A percentile compares a stretch with the other conserved stretches of the same genome.
phyloP scores from a whole-genome alignment of 352 stramenopile genomes.

The Pythium biforme region DNA sequence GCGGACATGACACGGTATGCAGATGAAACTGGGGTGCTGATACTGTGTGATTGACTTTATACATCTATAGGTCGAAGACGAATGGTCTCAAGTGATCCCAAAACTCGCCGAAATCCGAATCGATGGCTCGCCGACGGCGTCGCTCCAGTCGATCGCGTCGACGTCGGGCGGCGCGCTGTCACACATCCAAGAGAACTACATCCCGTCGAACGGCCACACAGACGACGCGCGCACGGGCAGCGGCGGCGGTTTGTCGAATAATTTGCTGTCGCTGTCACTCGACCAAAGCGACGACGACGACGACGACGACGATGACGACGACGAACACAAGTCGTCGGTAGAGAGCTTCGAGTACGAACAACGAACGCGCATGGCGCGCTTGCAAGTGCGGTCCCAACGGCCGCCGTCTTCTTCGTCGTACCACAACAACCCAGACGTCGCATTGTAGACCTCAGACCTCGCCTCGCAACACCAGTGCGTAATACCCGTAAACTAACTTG shows the following conservation, averaged over 20 bases:
- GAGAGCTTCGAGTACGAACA: conserved; percentile 19
- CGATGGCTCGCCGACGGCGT: conserved; percentile 40
- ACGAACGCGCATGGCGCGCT: conserved; percentile 14
- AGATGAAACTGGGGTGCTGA: too few relatives aligned
- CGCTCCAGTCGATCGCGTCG: conserved; percentile 36
- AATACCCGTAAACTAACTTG: conserved; percentile 15
- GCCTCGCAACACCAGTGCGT: not conserved
- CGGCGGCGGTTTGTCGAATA: conserved; percentile 41
- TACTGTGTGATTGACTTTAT: too few relatives aligned
- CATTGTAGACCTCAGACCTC: conserved; percentile 34
- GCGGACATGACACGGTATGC: too few relatives aligned
- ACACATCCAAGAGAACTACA: conserved; percentile 78
- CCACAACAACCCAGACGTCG: conserved; percentile 35
- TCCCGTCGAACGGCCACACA: conserved; percentile 39
- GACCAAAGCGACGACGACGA: conserved; percentile 13
- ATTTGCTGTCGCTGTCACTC: conserved; percentile 57
- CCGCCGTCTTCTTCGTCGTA: conserved; percentile 1
- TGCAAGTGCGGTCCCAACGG: conserved; percentile 24
- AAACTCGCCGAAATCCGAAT: conserved; percentile 74
- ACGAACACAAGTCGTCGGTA: conserved; percentile 14
- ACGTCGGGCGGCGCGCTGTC: conserved; percentile 27
- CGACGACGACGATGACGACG: conserved; percentile 20
- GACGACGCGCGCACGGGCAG: not conserved
- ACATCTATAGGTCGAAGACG: conserved; percentile 52
- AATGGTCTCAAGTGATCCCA: conserved; percentile 79